Evolutionary conservation across 2,329 filamentous ascomycete species (phyloP).

Genomic region (Helotiales sp.): DNA sequence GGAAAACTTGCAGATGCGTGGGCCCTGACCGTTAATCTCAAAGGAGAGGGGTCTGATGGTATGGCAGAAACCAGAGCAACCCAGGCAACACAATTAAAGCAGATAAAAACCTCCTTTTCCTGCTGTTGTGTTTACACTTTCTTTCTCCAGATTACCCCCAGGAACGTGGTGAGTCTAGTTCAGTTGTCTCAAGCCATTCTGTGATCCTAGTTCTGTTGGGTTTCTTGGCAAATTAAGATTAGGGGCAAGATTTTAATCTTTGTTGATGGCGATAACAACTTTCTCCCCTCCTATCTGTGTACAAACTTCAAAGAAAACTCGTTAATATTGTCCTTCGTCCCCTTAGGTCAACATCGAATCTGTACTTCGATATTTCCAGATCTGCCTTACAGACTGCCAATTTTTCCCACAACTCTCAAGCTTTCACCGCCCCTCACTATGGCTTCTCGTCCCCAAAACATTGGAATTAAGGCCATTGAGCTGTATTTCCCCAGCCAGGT

Average conservation of each 20-base stretch:
- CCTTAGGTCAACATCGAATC: background rate
- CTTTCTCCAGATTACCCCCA: background rate
- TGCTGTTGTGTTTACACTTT: background rate
- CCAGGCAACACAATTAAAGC: background rate
- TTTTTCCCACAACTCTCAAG: background rate
- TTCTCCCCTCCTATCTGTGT: background rate
- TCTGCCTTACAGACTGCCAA: background rate
- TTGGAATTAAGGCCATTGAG: constrained; percentile 92
- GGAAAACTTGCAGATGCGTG: background rate
- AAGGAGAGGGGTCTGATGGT: background rate
- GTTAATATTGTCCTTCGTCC: background rate
- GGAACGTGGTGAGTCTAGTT: background rate
- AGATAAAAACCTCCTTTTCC: background rate
- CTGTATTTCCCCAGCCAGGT: constrained; percentile 88
- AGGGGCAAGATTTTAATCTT: constrained; percentile 2
- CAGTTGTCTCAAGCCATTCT: background rate
- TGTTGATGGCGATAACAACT: constrained; percentile 4
- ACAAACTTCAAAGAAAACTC: background rate
- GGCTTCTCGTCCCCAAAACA: constrained; percentile 78
- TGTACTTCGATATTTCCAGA: background rate
- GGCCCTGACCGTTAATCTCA: background rate
- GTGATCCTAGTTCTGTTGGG: background rate
- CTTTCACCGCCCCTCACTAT: constrained; percentile 46
- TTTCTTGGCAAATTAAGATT: constrained; percentile 3
- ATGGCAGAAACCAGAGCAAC: background rate